Evolutionary conservation across 306 rosid genomes (phyloP).

Genomic region (Dryas alaskensis): DNA sequence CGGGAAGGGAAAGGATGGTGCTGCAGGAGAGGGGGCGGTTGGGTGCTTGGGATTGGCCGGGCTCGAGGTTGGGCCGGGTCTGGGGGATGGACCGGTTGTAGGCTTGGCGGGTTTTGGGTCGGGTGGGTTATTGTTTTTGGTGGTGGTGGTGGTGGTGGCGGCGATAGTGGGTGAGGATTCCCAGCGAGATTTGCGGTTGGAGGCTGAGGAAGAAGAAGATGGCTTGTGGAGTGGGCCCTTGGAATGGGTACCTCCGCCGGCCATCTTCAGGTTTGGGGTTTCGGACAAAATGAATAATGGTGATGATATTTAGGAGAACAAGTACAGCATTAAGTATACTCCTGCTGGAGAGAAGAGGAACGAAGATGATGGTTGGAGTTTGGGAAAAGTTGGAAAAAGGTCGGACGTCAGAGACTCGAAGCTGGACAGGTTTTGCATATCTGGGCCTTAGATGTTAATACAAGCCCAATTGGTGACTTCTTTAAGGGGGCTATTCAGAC

Average conservation of each 20-base stretch:
- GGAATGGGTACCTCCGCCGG: constrained; percentile 73
- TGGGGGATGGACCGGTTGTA: constrained; percentile 33
- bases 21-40: constrained; percentile 31
- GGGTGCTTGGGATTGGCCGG: constrained; percentile 20
- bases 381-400: no score
- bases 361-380: no score
- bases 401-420: no score
- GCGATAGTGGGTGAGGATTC: constrained; percentile 36
- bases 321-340: no score
- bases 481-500: no score
- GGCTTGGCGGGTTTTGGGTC: constrained; percentile 41
- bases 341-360: no score
- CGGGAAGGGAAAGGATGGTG: constrained; percentile 38
- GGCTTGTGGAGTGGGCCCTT: constrained; percentile 43
- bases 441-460: no score
- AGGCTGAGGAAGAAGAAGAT: constrained; percentile 42
- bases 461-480: no score
- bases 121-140: constrained; percentile 33
- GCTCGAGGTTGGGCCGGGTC: constrained; percentile 31
- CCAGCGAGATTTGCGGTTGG: constrained; percentile 82
- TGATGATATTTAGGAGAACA: no score
- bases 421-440: no score
- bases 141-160: constrained; percentile 14
- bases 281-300: background rate
- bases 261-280: constrained; percentile 41